phyloP scores from a whole-genome alignment of 331 rosid species.

The Erythrophleum ivorense region DNA sequence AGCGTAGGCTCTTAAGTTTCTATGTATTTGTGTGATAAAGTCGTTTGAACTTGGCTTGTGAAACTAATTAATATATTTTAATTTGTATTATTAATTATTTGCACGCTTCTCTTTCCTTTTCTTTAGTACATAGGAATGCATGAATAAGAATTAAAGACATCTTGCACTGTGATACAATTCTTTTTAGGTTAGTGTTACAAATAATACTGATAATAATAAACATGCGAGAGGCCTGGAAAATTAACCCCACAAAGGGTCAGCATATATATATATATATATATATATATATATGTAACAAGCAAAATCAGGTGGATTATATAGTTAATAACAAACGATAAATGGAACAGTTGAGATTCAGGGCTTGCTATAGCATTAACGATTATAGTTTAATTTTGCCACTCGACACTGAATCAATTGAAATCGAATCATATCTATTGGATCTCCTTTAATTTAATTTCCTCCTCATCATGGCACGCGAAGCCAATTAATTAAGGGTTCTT shows the following conservation, averaged over 20 bases:
- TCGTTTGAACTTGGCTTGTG: constrained; percentile 23
- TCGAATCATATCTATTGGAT: neutral
- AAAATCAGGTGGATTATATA: too few relatives aligned
- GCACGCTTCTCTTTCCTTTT: neutral
- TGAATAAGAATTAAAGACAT: neutral
- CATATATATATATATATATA: too few relatives aligned
- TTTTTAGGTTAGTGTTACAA: too few relatives aligned
- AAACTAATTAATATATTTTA: neutral
- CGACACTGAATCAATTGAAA: neutral
- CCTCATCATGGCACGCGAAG: neutral
- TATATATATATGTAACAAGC: too few relatives aligned
- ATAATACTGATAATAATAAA: too few relatives aligned
- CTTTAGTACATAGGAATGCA: neutral
- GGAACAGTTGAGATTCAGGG: too few relatives aligned
- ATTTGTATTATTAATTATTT: neutral
- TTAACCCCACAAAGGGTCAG: too few relatives aligned
- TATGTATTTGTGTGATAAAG: constrained; percentile 19
- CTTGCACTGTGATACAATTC: neutral
- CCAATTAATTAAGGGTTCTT: neutral
- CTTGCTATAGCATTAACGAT: too few relatives aligned
- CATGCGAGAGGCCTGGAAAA: too few relatives aligned
- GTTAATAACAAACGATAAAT: too few relatives aligned
- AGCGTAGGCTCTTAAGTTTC: constrained; percentile 22
- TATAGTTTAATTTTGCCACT: neutral
- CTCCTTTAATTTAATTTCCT: too few relatives aligned